These are phyloP conservation scores for Tetradesmus lagerheimii DNA, from an alignment of 139 green algal species.

Conservation along the genomic window DNA sequence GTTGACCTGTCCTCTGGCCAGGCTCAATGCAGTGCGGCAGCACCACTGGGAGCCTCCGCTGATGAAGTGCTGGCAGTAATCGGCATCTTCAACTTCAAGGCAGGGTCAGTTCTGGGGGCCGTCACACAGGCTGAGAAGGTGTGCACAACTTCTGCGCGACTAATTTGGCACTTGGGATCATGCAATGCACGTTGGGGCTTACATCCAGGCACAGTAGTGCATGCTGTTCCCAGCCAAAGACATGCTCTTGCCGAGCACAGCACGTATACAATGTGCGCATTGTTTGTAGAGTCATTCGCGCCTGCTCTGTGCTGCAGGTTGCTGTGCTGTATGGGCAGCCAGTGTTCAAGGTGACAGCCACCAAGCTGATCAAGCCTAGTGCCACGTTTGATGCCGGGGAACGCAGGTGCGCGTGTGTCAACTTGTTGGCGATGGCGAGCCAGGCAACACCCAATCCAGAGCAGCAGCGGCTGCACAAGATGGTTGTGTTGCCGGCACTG, in stretches of 20 bases:
- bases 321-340: slow-evolving; percentile 67
- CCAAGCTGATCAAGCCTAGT: slow-evolving; percentile 59
- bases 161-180: background rate
- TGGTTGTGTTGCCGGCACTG: too few relatives aligned
- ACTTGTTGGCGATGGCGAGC: too few relatives aligned
- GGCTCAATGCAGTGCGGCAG: background rate
- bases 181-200: too few relatives aligned
- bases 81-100: slow-evolving; percentile 52
- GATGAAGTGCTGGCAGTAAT: slow-evolving; percentile 61
- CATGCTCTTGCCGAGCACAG: background rate
- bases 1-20: slow-evolving; percentile 37
- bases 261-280: background rate
- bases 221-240: background rate
- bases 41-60: background rate
- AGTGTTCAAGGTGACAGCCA: slow-evolving; percentile 68
- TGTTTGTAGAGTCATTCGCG: too few relatives aligned
- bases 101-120: slow-evolving; percentile 61
- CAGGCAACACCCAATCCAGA: too few relatives aligned
- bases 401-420: background rate
- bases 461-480: too few relatives aligned
- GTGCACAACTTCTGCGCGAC: background rate
- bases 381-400: slow-evolving; percentile 45
- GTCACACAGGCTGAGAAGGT: slow-evolving; percentile 70
- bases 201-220: background rate
- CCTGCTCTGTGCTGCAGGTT: slow-evolving; percentile 42